Conservation (phyloP, 768 basidiomycete species). For the Fomitopsis serialis region DNA sequence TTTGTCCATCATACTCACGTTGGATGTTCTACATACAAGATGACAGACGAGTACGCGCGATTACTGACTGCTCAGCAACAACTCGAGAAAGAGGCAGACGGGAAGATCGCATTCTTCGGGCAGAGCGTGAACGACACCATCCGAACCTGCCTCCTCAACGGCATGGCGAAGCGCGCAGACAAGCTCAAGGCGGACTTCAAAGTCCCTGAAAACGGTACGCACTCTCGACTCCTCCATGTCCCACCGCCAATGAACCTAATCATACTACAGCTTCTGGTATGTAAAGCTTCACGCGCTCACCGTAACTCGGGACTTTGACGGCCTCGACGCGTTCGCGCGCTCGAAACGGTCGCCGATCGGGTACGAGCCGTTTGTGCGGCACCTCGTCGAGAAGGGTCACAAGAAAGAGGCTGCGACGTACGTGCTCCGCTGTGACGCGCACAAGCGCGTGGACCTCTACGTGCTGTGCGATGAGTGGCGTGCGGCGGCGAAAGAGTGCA, state of each 20-base stretch:
- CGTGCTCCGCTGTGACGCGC: conserved; percentile 80
- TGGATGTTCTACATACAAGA: conserved; percentile 41
- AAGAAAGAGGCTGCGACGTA: conserved; percentile 71
- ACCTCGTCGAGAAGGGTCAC: conserved; percentile 71
- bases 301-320: conserved; percentile 78
- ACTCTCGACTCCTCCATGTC: neutral
- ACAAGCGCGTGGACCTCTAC: conserved; percentile 80
- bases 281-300: conserved; percentile 82
- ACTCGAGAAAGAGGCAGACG: conserved; percentile 79
- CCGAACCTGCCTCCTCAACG: conserved; percentile 67
- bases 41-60: conserved; percentile 82
- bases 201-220: conserved; percentile 89
- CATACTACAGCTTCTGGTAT: conserved; percentile 80
- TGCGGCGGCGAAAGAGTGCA: conserved; percentile 82
- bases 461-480: conserved; percentile 90
- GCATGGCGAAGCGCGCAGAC: conserved; percentile 84
- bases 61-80: conserved; percentile 81
- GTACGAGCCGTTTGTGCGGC: conserved; percentile 84
- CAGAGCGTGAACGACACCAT: conserved; percentile 86
- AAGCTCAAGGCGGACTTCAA: conserved; percentile 87
- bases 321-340: conserved; percentile 78
- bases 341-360: conserved; percentile 92
- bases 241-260: too few species aligned
- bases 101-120: conserved; percentile 77
- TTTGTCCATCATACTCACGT: neutral